A percentile compares a stretch with the other conserved stretches of the same genome.
Conservation (phyloP, 225 moss, liverwort and hornwort species). For the Marchantia polymorpha region DNA sequence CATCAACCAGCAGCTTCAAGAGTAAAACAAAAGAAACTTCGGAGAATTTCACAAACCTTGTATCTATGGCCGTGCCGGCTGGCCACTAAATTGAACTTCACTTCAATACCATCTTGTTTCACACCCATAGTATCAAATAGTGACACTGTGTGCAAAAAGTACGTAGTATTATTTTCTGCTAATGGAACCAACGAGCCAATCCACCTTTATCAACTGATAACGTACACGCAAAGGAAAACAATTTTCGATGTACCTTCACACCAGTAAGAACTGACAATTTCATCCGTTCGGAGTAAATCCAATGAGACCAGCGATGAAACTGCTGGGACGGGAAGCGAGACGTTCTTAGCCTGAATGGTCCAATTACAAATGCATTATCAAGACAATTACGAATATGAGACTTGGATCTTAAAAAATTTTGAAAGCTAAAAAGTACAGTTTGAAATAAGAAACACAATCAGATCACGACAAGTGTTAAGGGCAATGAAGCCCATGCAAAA, state of each 20-base stretch:
- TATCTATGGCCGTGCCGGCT: not conserved
- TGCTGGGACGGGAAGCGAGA: constrained; percentile 7
- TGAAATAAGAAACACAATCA: not conserved
- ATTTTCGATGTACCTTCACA: constrained; percentile 22
- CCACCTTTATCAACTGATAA: not conserved
- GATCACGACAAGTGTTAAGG: not conserved
- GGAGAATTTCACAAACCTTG: not conserved
- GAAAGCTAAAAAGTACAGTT: too few relatives aligned
- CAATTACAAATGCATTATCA: too few relatives aligned
- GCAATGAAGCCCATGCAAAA: too few relatives aligned
- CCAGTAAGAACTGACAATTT: not conserved
- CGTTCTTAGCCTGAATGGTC: constrained; percentile 16
- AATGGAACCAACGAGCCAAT: not conserved
- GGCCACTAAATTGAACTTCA: not conserved
- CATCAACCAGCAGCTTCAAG: not conserved
- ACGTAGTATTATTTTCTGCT: not conserved
- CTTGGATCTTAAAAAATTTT: too few relatives aligned
- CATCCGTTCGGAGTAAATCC: not conserved
- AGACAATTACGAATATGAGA: too few relatives aligned
- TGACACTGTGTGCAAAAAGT: constrained; percentile 10
- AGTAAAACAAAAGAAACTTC: not conserved
- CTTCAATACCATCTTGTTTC: not conserved
- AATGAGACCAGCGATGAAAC: not conserved
- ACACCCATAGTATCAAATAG: constrained; percentile 28
- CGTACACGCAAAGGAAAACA: not conserved